phyloP scores from a whole-genome alignment of 2,329 filamentous ascomycete genomes.

The Torrubiella hemipterigena region DNA sequence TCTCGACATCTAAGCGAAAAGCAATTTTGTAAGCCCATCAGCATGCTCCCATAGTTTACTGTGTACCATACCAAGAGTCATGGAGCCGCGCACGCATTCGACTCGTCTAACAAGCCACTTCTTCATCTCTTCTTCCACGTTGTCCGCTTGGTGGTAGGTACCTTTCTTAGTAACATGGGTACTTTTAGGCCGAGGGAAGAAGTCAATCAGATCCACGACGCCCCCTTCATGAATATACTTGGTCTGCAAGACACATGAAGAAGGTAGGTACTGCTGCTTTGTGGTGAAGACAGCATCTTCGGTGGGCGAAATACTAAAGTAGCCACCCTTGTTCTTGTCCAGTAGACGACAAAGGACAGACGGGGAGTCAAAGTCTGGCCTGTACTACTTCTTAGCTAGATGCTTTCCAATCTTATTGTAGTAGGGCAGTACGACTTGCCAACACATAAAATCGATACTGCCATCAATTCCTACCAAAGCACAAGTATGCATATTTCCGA shows the following conservation, averaged over 20 bases:
- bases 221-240: slow-evolving; percentile 68
- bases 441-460: slow-evolving; percentile 68
- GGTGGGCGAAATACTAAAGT: slow-evolving; percentile 55
- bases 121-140: slow-evolving; percentile 51
- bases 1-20: slow-evolving; percentile 50
- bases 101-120: slow-evolving; percentile 60
- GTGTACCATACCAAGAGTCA: slow-evolving; percentile 41
- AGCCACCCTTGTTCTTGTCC: slow-evolving; percentile 63
- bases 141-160: slow-evolving; percentile 39
- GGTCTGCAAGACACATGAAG: slow-evolving; percentile 64
- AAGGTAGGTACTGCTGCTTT: slow-evolving; percentile 68
- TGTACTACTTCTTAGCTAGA: slow-evolving; percentile 15
- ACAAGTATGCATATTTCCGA: slow-evolving; percentile 71
- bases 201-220: slow-evolving; percentile 62
- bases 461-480: slow-evolving; percentile 64
- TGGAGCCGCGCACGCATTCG: slow-evolving; percentile 57
- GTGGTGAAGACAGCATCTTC: slow-evolving; percentile 44
- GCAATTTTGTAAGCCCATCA: slow-evolving; percentile 5
- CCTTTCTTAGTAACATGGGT: slow-evolving; percentile 37
- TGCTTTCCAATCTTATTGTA: background rate
- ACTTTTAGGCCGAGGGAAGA: slow-evolving; percentile 59
- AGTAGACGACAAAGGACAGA: slow-evolving; percentile 63
- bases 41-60: background rate
- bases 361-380: slow-evolving; percentile 70
- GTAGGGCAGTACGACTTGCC: slow-evolving; percentile 30